Evolutionary conservation across 2,329 filamentous ascomycete species (phyloP).

Genomic region (Sarocladium brachiariae): DNA sequence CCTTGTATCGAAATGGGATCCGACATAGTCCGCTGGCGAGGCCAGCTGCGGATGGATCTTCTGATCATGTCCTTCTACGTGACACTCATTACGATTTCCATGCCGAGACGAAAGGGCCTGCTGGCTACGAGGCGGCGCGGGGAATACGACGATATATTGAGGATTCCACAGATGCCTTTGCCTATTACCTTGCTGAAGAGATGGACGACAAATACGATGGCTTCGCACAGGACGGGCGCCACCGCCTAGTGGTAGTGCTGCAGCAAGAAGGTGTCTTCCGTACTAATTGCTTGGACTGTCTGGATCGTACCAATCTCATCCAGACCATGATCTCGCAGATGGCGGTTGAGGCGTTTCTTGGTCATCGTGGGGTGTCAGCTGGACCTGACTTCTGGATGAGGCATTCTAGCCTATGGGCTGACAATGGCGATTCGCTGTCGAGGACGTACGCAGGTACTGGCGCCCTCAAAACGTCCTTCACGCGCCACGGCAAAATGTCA

Average conservation of each 20-base stretch:
- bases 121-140: slow-evolving; percentile 85
- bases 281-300: slow-evolving; percentile 92
- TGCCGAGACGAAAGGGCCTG: slow-evolving; percentile 79
- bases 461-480: slow-evolving; percentile 92
- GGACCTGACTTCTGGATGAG: slow-evolving; percentile 82
- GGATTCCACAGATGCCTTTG: slow-evolving; percentile 76
- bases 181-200: slow-evolving; percentile 82
- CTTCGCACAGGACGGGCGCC: slow-evolving; percentile 17
- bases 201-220: slow-evolving; percentile 39
- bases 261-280: slow-evolving; percentile 95
- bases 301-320: slow-evolving; percentile 92
- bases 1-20: slow-evolving; percentile 73
- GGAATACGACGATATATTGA: slow-evolving; percentile 75
- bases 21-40: slow-evolving; percentile 64
- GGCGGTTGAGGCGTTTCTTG: slow-evolving; percentile 79
- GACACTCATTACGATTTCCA: slow-evolving; percentile 95
- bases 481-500: slow-evolving; percentile 91
- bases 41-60: slow-evolving; percentile 43
- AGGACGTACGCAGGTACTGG: slow-evolving; percentile 96
- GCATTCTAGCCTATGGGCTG: slow-evolving; percentile 91
- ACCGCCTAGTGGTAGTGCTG: slow-evolving; percentile 60
- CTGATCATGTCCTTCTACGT: slow-evolving; percentile 67
- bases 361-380: slow-evolving; percentile 62
- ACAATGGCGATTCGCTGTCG: slow-evolving; percentile 90
- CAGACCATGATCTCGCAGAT: slow-evolving; percentile 94